These are phyloP conservation scores for Stephanodiscus minutulus DNA, from an alignment of 108 stramenopile species.

Conservation along the genomic window DNA sequence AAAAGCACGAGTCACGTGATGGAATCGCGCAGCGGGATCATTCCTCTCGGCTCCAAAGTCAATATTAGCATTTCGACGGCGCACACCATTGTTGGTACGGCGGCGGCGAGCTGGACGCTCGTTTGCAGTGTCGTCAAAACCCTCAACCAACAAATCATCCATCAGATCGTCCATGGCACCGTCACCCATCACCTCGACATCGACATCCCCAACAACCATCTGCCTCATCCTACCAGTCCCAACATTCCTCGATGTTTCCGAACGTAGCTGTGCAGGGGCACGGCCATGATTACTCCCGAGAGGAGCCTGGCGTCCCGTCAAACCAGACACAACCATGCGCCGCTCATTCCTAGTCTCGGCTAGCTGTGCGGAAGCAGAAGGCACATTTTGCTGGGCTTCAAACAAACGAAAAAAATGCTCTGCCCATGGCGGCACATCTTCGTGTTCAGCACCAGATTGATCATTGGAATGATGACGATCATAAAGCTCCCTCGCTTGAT, in stretches of 20 bases:
- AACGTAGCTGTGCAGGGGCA: no score
- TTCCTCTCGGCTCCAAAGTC: background rate
- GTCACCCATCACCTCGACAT: no score
- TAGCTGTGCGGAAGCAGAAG: background rate
- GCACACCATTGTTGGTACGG: background rate
- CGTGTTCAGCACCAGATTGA: background rate
- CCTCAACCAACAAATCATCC: background rate
- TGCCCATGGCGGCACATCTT: background rate
- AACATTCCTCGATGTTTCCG: no score
- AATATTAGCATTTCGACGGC: background rate
- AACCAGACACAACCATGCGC: background rate
- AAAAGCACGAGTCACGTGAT: background rate
- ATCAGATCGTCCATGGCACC: no score
- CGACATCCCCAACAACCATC: no score
- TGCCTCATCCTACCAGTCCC: no score
- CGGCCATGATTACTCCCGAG: no score
- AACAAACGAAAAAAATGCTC: background rate
- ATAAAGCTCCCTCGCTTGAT: background rate
- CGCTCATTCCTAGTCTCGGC: background rate
- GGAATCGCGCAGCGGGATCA: background rate
- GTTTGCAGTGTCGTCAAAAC: background rate
- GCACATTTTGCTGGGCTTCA: background rate
- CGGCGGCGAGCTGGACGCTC: background rate
- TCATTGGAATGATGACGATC: background rate
- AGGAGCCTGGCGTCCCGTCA: conserved; percentile 10